phyloP scores from a whole-genome alignment of 108 stramenopile genomes.

The Cyclostephanos invisitatus region DNA sequence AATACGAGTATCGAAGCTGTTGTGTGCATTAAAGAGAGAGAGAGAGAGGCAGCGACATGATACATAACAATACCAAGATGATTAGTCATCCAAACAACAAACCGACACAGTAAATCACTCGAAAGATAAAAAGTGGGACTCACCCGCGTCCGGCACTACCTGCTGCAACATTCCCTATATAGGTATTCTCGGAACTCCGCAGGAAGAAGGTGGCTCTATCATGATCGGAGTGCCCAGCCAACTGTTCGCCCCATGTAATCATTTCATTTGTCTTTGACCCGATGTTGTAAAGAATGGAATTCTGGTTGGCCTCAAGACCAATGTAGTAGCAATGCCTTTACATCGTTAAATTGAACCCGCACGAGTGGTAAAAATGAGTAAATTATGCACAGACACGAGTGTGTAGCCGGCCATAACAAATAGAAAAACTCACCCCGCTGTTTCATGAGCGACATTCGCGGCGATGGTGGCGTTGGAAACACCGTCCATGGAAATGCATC shows the following conservation, averaged over 20 bases:
- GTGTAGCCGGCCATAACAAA: not conserved
- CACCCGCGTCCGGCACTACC: constrained; percentile 40
- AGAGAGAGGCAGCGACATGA: not conserved
- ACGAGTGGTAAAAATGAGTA: constrained; percentile 25
- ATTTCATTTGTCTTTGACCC: constrained; percentile 38
- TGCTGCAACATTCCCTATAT: constrained; percentile 51
- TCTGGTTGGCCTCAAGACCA: constrained; percentile 29
- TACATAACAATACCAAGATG: not conserved
- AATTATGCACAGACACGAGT: not conserved
- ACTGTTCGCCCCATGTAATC: constrained; percentile 27
- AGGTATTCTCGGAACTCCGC: constrained; percentile 27
- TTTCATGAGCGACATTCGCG: constrained; percentile 61
- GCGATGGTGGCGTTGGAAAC: constrained; percentile 54
- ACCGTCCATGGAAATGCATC: constrained; percentile 65
- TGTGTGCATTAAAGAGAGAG: too few species aligned
- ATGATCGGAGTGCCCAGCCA: constrained; percentile 34
- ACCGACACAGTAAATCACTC: not conserved
- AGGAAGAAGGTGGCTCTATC: constrained; percentile 27
- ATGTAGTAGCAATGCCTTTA: constrained; percentile 34
- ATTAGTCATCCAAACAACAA: not conserved
- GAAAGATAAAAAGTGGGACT: not conserved
- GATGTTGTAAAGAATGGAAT: constrained; percentile 20
- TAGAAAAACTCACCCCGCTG: constrained; percentile 17
- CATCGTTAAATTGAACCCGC: not conserved
- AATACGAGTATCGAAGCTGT: not conserved